Evolutionary conservation across 2,329 filamentous ascomycete genomes (phyloP), one percentile per base, ranked within the genome.

Genomic region (Pestalotiopsis sp.): DNA sequence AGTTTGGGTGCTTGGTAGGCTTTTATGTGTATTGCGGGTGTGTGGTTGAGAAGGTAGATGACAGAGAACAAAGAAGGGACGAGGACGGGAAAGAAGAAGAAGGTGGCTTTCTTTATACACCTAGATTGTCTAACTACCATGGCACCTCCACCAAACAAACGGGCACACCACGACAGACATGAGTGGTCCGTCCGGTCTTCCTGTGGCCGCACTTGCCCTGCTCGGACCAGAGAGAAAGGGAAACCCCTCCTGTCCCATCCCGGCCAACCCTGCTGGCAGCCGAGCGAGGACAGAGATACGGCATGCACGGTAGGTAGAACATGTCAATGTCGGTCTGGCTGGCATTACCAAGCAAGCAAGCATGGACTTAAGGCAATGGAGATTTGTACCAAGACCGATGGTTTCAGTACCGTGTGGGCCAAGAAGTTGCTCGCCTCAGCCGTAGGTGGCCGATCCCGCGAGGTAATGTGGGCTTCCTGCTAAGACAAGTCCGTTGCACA

Each of bases 391-490:
- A 66, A 56, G 65, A 14, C 63, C 40, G 65, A 31, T 40, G 52
- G 58, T 62, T 63, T 61, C 58, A 67, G 66, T 40, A 63, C 13
- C 45, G 66, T 67, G 49, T 61, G 61, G 66, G 66, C 66, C 66
- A 67, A 67, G 66, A 61, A 14, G n/a, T 31, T 52, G 45, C n/a
- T 40, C 56, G 23, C 11, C 52, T 31, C 36, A 36, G n/a, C 45
- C 17, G 23, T 20, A 36, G 52, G 14, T 57, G 49, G 64, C 41
- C 25, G 52, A 66, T 66, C 23, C 25, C 64, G 38, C 31, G 40
- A 57, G 45, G 20, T 52, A n/a, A 52, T 23, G 45, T 52, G 45
- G 45, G 45, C 45, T 14, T n/a, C 20, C 20, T 52, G 45, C 31
- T 52, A 52, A 52, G 45, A 52, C 45, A 52, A n/a, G 45, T 23